Percentiles rank a stretch among this genome's conserved stretches.
Evolutionary conservation across 257 asterid species (phyloP).

Genomic region (Gentiana straminea): DNA sequence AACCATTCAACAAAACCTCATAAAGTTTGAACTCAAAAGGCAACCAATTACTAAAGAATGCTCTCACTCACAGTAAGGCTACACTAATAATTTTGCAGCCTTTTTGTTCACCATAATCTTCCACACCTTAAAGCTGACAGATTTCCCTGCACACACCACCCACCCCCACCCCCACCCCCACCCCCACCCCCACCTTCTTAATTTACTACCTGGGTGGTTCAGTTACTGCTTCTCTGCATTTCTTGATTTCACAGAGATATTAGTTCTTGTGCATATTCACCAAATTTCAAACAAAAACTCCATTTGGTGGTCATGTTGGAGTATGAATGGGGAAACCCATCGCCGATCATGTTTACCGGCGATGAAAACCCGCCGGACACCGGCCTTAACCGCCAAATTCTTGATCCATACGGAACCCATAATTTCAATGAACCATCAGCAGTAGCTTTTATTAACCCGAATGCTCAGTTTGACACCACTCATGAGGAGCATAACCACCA

Average conservation of each 20-base stretch:
- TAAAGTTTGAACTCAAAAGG: slow-evolving; percentile 17
- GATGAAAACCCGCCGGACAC: slow-evolving; percentile 44
- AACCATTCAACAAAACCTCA: slow-evolving; percentile 24
- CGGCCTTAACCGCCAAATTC: slow-evolving; percentile 39
- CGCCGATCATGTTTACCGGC: slow-evolving; percentile 48
- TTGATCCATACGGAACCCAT: slow-evolving; percentile 41
- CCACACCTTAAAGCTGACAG: slow-evolving; percentile 63
- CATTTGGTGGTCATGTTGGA: slow-evolving; percentile 53
- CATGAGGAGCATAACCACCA: neutral
- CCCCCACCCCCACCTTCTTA: too few species aligned
- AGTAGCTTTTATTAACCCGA: slow-evolving; percentile 28
- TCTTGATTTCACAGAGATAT: slow-evolving; percentile 21
- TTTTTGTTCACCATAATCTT: slow-evolving; percentile 47
- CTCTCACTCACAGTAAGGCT: slow-evolving; percentile 10
- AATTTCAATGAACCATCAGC: slow-evolving; percentile 20
- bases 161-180: slow-evolving; percentile 1
- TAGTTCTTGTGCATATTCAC: slow-evolving; percentile 8
- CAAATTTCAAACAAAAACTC: neutral
- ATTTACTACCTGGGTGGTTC: too few species aligned
- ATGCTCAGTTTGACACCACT: slow-evolving; percentile 30
- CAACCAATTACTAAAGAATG: slow-evolving; percentile 2
- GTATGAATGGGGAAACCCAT: slow-evolving; percentile 83
- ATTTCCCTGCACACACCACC: slow-evolving; percentile 20
- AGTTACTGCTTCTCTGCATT: slow-evolving; percentile 6
- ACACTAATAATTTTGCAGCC: slow-evolving; percentile 43